Evolutionary conservation across 805 yeast species (phyloP).

Genomic region (Candida golubevii): DNA sequence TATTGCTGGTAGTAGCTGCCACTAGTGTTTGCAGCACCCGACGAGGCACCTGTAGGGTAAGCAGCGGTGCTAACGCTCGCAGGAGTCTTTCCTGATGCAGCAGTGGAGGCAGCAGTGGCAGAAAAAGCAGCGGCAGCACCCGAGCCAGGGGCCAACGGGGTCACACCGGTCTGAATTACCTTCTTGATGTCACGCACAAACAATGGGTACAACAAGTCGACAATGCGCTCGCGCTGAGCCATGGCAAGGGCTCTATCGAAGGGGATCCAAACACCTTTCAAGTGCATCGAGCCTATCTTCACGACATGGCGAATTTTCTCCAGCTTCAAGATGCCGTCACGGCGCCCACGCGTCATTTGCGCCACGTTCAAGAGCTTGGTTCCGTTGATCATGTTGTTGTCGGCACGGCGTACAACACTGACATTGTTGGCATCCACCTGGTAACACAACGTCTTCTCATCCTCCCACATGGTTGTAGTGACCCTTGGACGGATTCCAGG

Average conservation of each 20-base stretch:
- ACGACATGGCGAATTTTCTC: conserved; percentile 77
- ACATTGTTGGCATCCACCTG: conserved; percentile 82
- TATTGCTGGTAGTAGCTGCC: conserved; percentile 18
- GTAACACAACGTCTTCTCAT: conserved; percentile 77
- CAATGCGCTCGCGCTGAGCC: conserved; percentile 72
- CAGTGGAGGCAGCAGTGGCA: conserved; percentile 7
- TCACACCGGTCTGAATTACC: conserved; percentile 44
- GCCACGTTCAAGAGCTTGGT: conserved; percentile 80
- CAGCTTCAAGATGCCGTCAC: conserved; percentile 78
- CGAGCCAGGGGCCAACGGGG: conserved; percentile 24
- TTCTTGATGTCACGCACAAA: conserved; percentile 66
- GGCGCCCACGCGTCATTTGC: conserved; percentile 80
- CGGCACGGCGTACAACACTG: conserved; percentile 78
- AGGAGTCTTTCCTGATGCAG: conserved; percentile 4
- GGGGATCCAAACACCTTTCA: conserved; percentile 90
- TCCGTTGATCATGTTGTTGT: conserved; percentile 81
- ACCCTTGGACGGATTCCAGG: conserved; percentile 56
- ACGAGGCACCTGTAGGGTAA: conserved; percentile 6
- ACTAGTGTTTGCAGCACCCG: conserved; percentile 4
- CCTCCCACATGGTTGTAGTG: conserved; percentile 89
- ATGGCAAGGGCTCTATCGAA: conserved; percentile 76
- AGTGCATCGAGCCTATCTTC: conserved; percentile 81
- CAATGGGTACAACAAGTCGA: conserved; percentile 28
- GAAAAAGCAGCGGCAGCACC: conserved; percentile 6
- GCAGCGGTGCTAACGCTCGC: conserved; percentile 5